Evolutionary conservation across 305 asterid genomes (phyloP).

Genomic region (Andrographis paniculata): DNA sequence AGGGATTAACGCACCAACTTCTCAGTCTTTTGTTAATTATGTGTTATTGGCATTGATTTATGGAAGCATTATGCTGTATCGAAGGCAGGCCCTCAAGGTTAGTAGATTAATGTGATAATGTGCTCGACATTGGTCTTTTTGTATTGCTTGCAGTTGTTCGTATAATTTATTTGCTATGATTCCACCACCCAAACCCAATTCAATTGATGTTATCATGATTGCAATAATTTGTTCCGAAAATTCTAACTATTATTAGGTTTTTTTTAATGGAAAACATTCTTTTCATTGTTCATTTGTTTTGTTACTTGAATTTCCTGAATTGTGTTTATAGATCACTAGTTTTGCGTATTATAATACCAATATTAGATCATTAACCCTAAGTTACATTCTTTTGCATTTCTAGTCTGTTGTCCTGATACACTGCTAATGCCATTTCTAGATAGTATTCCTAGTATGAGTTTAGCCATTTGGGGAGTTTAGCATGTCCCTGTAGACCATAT

Average conservation of each 20-base stretch:
- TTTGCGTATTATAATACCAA: neutral
- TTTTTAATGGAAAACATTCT: neutral
- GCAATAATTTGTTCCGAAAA: too few relatives aligned
- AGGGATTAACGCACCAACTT: constrained; percentile 97
- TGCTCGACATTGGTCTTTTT: neutral
- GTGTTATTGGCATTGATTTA: constrained; percentile 67
- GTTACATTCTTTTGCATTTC: neutral
- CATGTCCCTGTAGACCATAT: neutral
- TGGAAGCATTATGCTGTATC: constrained; percentile 66
- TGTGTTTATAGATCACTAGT: neutral
- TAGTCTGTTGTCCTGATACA: neutral
- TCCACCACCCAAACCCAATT: neutral
- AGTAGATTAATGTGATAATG: constrained; percentile 11
- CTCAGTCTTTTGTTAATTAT: constrained; percentile 91
- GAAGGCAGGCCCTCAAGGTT: constrained; percentile 79
- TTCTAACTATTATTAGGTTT: too few relatives aligned
- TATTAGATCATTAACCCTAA: neutral
- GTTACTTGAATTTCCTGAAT: neutral
- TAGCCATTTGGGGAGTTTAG: neutral
- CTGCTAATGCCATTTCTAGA: neutral
- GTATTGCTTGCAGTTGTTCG: neutral
- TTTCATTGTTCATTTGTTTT: neutral
- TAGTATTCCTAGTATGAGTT: neutral
- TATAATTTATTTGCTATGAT: neutral
- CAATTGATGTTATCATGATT: too few relatives aligned